These are phyloP conservation scores for Taphrina betulina DNA, from an alignment of 1,139 yeast species.

Conservation along the genomic window DNA sequence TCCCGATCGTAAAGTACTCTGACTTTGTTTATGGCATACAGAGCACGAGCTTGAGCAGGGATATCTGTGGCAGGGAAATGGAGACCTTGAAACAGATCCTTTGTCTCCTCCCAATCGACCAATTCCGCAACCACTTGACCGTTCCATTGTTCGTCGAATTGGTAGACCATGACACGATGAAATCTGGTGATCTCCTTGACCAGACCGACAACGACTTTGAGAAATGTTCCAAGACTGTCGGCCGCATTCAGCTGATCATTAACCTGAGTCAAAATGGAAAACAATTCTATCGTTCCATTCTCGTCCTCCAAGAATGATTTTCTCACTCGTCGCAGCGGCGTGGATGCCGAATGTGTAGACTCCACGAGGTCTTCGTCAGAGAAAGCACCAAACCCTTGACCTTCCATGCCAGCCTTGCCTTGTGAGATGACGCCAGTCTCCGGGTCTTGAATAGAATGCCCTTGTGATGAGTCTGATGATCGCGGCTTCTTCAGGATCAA, in stretches of 20 bases:
- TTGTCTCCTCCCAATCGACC: constrained; percentile 29
- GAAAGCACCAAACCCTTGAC: constrained; percentile 24
- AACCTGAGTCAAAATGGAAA: constrained; percentile 23
- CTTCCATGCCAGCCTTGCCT: constrained; percentile 27
- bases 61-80: constrained; percentile 32
- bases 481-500: not conserved
- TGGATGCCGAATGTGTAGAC: constrained; percentile 20
- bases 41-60: constrained; percentile 30
- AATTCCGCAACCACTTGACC: constrained; percentile 32
- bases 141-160: constrained; percentile 33
- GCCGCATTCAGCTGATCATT: constrained; percentile 27
- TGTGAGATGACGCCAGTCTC: constrained; percentile 8
- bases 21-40: constrained; percentile 30
- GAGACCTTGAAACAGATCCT: constrained; percentile 31
- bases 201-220: constrained; percentile 27
- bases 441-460: not conserved
- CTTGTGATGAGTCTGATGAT: not conserved
- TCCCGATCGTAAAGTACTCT: constrained; percentile 25
- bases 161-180: constrained; percentile 31
- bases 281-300: constrained; percentile 29
- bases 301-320: constrained; percentile 13
- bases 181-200: constrained; percentile 30
- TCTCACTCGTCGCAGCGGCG: constrained; percentile 23
- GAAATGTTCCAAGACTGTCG: constrained; percentile 9
- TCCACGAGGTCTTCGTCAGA: constrained; percentile 26